A percentile compares a stretch with the other conserved stretches of the same genome.
phyloP scores from a whole-genome alignment of 2,329 filamentous ascomycete species.

The Colletotrichum sidae region DNA sequence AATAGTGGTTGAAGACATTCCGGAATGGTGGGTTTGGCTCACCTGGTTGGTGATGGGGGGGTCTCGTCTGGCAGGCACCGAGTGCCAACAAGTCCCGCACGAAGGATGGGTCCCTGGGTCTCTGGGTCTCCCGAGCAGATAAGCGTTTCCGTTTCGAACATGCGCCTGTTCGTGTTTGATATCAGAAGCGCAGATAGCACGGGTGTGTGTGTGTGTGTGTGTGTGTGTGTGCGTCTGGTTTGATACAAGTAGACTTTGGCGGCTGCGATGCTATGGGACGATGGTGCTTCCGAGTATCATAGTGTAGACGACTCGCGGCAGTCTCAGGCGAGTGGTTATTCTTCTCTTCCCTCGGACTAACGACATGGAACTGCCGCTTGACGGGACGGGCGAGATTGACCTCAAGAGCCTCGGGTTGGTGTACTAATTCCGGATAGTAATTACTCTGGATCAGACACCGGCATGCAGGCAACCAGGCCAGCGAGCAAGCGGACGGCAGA shows the following conservation, averaged over 20 bases:
- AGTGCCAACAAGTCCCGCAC: conserved; percentile 11
- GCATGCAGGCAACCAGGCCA: too few species aligned
- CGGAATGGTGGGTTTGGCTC: too few species aligned
- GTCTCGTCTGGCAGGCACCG: conserved; percentile 1
- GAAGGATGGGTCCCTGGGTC: conserved; percentile 4
- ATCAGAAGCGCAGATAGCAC: conserved; percentile 20
- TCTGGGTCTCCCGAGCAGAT: conserved; percentile 24
- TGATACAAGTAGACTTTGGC: too few species aligned
- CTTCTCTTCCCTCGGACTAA: not conserved
- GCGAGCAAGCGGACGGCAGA: conserved; percentile 1
- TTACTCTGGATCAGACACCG: too few species aligned
- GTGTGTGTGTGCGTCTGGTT: too few species aligned
- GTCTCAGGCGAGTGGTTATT: conserved; percentile 23
- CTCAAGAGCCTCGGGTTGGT: not conserved
- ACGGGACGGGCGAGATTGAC: conserved; percentile 16
- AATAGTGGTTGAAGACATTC: too few species aligned
- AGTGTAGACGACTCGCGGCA: conserved; percentile 17
- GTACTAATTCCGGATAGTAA: too few species aligned
- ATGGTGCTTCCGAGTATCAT: conserved; percentile 1
- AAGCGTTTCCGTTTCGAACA: conserved; percentile 27
- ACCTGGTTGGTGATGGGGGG: not conserved
- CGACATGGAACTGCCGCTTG: conserved; percentile 9
- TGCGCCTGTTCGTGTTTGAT: conserved; percentile 13
- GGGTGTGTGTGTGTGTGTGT: too few species aligned
- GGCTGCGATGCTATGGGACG: conserved; percentile 2